Conservation (phyloP, 352 stramenopile species). For the Saprolegnia parasitica region DNA sequence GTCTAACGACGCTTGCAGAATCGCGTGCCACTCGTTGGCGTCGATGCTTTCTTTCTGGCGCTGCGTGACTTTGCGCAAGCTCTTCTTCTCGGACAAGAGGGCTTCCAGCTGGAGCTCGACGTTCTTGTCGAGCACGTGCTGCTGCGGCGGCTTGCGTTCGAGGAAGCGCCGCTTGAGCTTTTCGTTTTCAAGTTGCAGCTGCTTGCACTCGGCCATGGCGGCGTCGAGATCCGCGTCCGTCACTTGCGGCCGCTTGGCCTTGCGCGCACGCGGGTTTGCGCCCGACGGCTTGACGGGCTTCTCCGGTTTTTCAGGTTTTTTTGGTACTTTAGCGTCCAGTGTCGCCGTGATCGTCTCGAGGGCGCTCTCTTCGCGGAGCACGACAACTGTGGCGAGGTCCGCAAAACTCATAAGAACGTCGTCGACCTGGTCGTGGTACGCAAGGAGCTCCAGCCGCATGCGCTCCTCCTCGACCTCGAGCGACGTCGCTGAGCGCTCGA, state of each 20-base stretch:
- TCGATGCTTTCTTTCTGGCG: constrained; percentile 29
- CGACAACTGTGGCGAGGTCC: constrained; percentile 49
- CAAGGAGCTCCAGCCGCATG: constrained; percentile 58
- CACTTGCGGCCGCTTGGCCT: background rate
- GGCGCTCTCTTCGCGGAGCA: constrained; percentile 45
- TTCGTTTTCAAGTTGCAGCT: background rate
- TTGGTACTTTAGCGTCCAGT: too few relatives aligned
- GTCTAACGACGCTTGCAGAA: constrained; percentile 9
- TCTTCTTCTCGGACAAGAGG: constrained; percentile 23
- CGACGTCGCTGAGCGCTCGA: constrained; percentile 73
- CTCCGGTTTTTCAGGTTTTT: too few relatives aligned
- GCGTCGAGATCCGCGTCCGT: constrained; percentile 30
- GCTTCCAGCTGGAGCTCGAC: constrained; percentile 5
- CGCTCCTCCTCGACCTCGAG: constrained; percentile 73
- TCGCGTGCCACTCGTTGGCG: constrained; percentile 23
- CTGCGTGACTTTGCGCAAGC: constrained; percentile 17
- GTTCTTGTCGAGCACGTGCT: background rate
- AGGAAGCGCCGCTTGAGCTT: constrained; percentile 19
- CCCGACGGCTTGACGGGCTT: background rate
- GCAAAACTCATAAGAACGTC: constrained; percentile 65
- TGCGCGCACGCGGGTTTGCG: background rate
- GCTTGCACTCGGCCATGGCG: background rate
- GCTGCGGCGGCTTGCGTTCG: background rate
- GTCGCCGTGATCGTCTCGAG: too few relatives aligned
- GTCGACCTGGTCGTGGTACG: constrained; percentile 81